These are phyloP conservation scores for Solanum peruvianum DNA, from an alignment of 257 asterid genomes.

Conservation along the genomic window DNA sequence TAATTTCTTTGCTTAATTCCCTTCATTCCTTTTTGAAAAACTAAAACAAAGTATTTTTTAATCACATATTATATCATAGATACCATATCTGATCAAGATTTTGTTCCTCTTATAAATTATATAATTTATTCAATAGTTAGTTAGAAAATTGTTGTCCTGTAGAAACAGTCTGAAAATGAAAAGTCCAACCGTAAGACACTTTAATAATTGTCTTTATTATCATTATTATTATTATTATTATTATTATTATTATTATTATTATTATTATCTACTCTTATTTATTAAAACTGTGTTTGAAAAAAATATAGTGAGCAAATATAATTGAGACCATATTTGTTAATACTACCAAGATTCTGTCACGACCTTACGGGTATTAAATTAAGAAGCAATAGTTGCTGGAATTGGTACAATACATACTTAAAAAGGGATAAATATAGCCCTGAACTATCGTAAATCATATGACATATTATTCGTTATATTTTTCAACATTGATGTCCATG, in stretches of 20 bases:
- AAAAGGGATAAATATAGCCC: no score
- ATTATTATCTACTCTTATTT: background rate
- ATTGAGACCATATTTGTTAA: background rate
- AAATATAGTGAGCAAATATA: no score
- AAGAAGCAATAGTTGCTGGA: background rate
- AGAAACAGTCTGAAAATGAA: background rate
- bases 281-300: no score
- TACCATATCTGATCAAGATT: constrained; percentile 4
- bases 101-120: background rate
- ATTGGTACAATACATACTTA: background rate
- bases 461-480: no score
- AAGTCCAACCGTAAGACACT: background rate
- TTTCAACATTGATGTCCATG: accelerated
- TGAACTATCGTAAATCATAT: no score
- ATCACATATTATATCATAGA: background rate
- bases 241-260: background rate
- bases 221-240: background rate
- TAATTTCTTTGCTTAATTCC: background rate
- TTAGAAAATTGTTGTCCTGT: background rate
- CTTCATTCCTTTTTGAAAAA: background rate
- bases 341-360: background rate
- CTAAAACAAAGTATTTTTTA: background rate
- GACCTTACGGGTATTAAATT: background rate
- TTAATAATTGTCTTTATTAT: background rate
- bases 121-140: background rate